Base-by-base conservation (phyloP, 208 protist genomes). In the Leishmania mexicana region DNA sequence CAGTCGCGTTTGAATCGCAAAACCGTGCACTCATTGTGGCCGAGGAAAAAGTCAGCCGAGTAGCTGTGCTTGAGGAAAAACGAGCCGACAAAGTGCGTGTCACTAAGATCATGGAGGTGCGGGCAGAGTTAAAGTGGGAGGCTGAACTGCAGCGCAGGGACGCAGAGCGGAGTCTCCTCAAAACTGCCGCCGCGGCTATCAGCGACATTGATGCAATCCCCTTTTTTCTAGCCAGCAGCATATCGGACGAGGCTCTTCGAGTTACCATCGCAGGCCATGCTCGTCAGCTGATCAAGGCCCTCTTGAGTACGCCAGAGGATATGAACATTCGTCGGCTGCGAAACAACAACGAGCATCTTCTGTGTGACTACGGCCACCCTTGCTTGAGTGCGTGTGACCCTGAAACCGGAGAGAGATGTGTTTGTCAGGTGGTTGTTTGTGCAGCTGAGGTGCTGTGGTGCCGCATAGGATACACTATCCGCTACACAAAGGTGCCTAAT, bases 231-330 rank as follows among this genome's bases (percentile, higher is more conserved):
- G 7, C 76, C n/a, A 57, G 67, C 17, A 40, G 28, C 57, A 42
- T 95, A 49, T 83, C 85, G 31, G 70, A 85, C 15, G 49, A 75
- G 47, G 51, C 58, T 51, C 65, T 88, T 31, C 80, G 85, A 21
- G 57, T 70, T 13, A 10, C 45, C 1, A 47, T 94, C 7, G 85
- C 80, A 0, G 51, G 19, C 1, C 83, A 87, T 72, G 42, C 94
- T 68, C 71, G 71, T 38, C 64, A 88, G 3, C 88, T 98, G 7
- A 86, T 90, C 51, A 74, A 64, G 19, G 90, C 88, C 1, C 86
- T 98, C 24, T 81, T 89, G 49, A 82, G 80, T 57, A 89, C 92
- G 1, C 95, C 95, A 15, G 95, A 98, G 78, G 89, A 98, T 79
- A 19, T 83, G 15, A 94, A 95, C 71, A 95, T 96, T 79, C 85